Percentiles rank a stretch among this genome's conserved stretches.
Conservation (phyloP, 331 rosid genomes). For the Malus hybrid region DNA sequence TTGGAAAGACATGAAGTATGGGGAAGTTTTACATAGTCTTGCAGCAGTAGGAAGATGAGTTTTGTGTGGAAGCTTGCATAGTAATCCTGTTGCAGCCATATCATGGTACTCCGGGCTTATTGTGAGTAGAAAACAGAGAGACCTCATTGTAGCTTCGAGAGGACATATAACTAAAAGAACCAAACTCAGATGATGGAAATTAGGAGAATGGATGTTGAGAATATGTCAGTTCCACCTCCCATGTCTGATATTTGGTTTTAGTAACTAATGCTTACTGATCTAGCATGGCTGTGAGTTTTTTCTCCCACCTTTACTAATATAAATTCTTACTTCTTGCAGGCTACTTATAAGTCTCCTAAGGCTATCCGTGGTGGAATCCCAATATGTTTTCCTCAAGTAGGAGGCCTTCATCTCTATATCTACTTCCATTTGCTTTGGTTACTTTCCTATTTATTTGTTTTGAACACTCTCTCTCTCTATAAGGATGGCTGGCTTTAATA, state of each 20-base stretch:
- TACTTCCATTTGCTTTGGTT: neutral
- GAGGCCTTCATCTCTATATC: slow-evolving; percentile 13
- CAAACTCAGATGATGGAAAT: neutral
- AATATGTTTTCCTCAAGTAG: slow-evolving; percentile 62
- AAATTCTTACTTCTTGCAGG: slow-evolving; percentile 27
- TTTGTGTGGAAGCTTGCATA: neutral
- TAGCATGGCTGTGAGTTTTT: neutral
- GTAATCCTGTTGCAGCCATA: neutral
- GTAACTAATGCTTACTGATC: neutral
- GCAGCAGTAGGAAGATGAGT: neutral
- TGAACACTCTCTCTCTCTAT: neutral
- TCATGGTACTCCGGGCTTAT: neutral
- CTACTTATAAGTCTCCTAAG: slow-evolving; percentile 50
- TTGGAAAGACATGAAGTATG: neutral
- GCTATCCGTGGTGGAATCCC: slow-evolving; percentile 69
- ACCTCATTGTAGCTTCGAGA: neutral
- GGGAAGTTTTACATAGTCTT: neutral
- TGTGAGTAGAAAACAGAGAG: neutral
- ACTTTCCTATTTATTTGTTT: neutral
- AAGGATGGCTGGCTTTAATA: too few species aligned
- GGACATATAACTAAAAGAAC: neutral
- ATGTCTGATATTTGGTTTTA: neutral
- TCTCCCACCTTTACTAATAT: neutral
- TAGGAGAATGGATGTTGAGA: neutral
- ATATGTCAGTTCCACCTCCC: neutral